These are phyloP conservation scores for Eleusine indica DNA, from an alignment of 176 grass and related monocot species.

Conservation along the genomic window DNA sequence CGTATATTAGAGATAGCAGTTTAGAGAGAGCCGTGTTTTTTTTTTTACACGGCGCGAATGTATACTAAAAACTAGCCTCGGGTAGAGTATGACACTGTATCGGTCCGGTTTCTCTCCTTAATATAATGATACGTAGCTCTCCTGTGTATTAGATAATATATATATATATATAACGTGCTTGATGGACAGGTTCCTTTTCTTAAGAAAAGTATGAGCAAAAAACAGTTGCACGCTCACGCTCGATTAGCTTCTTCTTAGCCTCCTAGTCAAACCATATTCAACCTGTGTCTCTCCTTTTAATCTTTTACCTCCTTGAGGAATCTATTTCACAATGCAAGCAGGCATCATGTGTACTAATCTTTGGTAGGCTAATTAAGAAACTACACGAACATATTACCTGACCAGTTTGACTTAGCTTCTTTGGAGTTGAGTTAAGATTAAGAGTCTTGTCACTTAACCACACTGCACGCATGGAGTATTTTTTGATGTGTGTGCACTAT, in stretches of 20 bases:
- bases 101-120: no score
- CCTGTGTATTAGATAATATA: no score
- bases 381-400: conserved; percentile 24
- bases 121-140: no score
- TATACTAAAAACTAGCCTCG: no score
- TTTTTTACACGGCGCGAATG: no score
- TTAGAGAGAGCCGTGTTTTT: no score
- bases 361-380: conserved; percentile 29
- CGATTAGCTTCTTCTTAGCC: background rate
- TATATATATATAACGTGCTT: background rate
- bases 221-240: background rate
- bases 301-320: conserved; percentile 36
- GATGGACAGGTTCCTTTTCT: background rate
- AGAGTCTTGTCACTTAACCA: conserved; percentile 46
- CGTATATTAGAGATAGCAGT: no score
- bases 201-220: background rate
- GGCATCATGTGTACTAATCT: background rate
- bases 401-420: conserved; percentile 52
- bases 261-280: conserved; percentile 50
- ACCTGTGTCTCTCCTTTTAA: conserved; percentile 7
- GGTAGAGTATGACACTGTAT: no score
- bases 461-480: conserved; percentile 41
- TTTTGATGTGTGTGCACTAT: conserved; percentile 48
- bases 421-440: conserved; percentile 45
- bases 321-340: conserved; percentile 9